Percentiles rank a stretch among this genome's conserved stretches.
Conservation (phyloP, 2,329 filamentous ascomycete genomes). For the Conoideocrella luteorostrata region DNA sequence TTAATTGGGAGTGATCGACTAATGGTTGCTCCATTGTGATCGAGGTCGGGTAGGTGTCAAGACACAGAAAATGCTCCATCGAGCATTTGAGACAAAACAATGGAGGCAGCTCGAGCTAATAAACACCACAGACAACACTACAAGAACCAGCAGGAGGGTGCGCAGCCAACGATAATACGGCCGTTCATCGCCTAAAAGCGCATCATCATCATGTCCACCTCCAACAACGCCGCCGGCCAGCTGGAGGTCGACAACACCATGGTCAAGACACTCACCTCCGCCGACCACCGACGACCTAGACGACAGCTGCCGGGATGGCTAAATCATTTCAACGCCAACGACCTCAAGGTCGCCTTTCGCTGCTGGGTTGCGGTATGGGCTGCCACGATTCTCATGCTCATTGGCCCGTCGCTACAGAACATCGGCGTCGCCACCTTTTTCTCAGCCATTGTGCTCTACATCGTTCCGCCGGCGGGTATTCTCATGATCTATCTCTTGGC, state of each 20-base stretch:
- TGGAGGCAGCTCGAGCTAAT: no score
- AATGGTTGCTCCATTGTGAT: no score
- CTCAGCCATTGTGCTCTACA: conserved; percentile 33
- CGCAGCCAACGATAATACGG: no score
- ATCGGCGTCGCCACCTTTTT: conserved; percentile 42
- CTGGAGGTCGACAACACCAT: neutral
- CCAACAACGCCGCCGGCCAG: neutral
- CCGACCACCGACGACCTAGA: neutral
- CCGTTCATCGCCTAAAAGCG: no score
- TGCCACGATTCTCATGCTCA: conserved; percentile 38
- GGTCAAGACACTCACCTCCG: neutral
- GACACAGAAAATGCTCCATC: no score
- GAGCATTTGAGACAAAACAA: no score
- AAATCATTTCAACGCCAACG: conserved; percentile 39
- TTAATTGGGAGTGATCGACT: no score
- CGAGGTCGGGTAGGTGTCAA: no score
- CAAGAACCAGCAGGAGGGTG: no score
- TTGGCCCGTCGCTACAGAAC: conserved; percentile 31
- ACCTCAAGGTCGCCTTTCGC: conserved; percentile 40
- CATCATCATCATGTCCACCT: neutral
- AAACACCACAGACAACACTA: no score
- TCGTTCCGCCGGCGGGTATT: conserved; percentile 38
- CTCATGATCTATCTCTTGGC: conserved; percentile 39
- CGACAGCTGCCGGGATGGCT: conserved; percentile 25
- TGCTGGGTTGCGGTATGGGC: conserved; percentile 41